Percentiles rank a stretch among this genome's conserved stretches.
phyloP scores from a whole-genome alignment of 768 basidiomycete species.

The Hortiboletus flavorubellus region DNA sequence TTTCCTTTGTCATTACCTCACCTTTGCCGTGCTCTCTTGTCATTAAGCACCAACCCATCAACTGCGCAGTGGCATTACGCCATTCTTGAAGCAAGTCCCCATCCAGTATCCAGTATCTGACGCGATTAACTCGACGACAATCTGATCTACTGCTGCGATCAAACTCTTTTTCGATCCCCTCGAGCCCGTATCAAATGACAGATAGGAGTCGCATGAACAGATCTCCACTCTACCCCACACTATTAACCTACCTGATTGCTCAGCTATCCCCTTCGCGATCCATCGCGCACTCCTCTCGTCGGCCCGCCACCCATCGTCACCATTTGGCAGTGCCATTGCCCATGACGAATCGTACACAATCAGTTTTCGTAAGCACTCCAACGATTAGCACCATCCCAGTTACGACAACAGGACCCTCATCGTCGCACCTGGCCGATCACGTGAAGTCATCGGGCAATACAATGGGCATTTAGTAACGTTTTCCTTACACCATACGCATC shows the following conservation, averaged over 20 bases:
- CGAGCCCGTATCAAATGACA: not conserved
- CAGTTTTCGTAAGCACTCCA: not conserved
- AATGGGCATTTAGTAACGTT: not conserved
- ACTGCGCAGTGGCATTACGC: conserved; percentile 6
- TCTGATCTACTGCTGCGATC: conserved; percentile 22
- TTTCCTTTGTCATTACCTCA: not conserved
- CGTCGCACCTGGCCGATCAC: not conserved
- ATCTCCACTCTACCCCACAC: conserved; percentile 16
- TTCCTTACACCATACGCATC: not conserved
- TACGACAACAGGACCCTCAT: conserved; percentile 17
- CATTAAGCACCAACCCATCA: not conserved
- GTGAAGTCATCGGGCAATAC: not conserved
- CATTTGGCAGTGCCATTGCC: conserved; percentile 3
- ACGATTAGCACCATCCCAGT: not conserved
- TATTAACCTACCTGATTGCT: not conserved
- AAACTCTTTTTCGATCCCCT: conserved; percentile 3
- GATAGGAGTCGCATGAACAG: conserved; percentile 14
- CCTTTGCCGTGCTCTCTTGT: not conserved
- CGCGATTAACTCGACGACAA: conserved; percentile 17
- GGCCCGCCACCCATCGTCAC: not conserved
- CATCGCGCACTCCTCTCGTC: conserved; percentile 17
- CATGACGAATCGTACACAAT: not conserved
- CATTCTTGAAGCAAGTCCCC: not conserved
- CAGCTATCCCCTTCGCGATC: conserved; percentile 16
- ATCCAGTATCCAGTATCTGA: not conserved